Conservation (phyloP, 495 filamentous ascomycete species). For the Friedmanniomyces simplex region DNA sequence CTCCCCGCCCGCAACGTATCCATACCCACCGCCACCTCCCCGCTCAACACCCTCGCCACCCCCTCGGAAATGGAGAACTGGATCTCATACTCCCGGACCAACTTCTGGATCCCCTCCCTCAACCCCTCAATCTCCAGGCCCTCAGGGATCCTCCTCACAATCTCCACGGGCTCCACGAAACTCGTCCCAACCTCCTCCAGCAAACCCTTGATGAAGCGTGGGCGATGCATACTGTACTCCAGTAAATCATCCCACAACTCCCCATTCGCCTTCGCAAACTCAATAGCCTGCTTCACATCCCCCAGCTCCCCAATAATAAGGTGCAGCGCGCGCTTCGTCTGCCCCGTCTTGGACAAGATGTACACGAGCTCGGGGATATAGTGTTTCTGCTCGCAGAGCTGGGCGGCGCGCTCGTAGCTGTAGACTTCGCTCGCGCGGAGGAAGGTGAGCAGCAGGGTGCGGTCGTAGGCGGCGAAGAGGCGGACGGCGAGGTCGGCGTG, state of each 20-base stretch:
- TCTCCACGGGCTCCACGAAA: slow-evolving; percentile 68
- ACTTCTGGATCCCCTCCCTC: slow-evolving; percentile 66
- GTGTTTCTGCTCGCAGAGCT: slow-evolving; percentile 63
- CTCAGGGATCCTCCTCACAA: slow-evolving; percentile 83
- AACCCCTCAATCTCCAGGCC: slow-evolving; percentile 85
- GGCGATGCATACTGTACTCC: slow-evolving; percentile 92
- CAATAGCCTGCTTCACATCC: slow-evolving; percentile 83
- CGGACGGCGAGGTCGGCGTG: slow-evolving; percentile 70
- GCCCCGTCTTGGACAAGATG: slow-evolving; percentile 84
- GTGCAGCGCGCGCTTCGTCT: slow-evolving; percentile 78
- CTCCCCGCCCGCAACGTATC: slow-evolving; percentile 64
- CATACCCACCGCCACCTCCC: slow-evolving; percentile 79
- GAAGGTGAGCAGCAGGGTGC: slow-evolving; percentile 70
- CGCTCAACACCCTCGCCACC: slow-evolving; percentile 72
- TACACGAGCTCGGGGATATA: slow-evolving; percentile 89
- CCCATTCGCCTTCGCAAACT: slow-evolving; percentile 84
- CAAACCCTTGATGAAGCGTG: slow-evolving; percentile 81
- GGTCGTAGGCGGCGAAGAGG: slow-evolving; percentile 76
- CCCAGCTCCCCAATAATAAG: slow-evolving; percentile 81
- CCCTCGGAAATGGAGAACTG: slow-evolving; percentile 84
- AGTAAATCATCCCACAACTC: slow-evolving; percentile 93
- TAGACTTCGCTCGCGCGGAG: slow-evolving; percentile 72
- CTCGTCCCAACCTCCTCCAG: slow-evolving; percentile 88
- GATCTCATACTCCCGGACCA: slow-evolving; percentile 88
- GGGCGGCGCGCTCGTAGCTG: slow-evolving; percentile 66